Percentiles rank a stretch among this genome's conserved stretches.
Evolutionary conservation across 1,284 basidiomycete genomes (phyloP).

Genomic region (Heterobasidion irregulare): DNA sequence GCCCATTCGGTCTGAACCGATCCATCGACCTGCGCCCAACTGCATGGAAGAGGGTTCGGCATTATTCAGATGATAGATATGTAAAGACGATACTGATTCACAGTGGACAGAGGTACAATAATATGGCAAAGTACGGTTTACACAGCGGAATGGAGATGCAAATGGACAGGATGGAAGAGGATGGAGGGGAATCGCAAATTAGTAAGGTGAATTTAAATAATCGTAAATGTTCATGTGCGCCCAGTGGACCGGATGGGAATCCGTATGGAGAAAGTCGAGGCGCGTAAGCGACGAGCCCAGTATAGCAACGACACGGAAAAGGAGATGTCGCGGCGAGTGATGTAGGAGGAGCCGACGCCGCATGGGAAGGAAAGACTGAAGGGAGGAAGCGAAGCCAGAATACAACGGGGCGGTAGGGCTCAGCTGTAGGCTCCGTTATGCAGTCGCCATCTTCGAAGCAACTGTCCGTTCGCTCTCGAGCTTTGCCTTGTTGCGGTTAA

Average conservation of each 20-base stretch:
- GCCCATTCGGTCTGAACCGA: no score
- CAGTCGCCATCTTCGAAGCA: conserved; percentile 74
- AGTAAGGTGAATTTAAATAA: not conserved
- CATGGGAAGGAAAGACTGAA: conserved; percentile 5
- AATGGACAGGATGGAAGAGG: not conserved
- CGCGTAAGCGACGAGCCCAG: not conserved
- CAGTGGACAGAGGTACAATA: not conserved
- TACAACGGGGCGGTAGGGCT: not conserved
- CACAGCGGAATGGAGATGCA: not conserved
- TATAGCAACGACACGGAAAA: not conserved
- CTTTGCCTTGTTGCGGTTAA: conserved; percentile 79
- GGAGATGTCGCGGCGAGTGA: not conserved
- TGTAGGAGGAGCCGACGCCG: not conserved
- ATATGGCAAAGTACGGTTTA: not conserved
- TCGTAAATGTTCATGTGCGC: not conserved
- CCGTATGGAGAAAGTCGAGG: not conserved
- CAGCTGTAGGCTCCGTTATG: conserved; percentile 30
- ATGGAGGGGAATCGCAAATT: not conserved
- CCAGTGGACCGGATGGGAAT: not conserved
- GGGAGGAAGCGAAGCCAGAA: conserved; percentile 4
- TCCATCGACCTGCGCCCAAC: no score
- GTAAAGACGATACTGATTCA: not conserved
- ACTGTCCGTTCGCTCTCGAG: conserved; percentile 83
- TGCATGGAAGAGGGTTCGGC: no score
- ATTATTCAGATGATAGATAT: no score